Percentiles rank a stretch among this genome's conserved stretches.
Conservation (phyloP, 1,284 basidiomycete genomes). For the Gomphus sp. region DNA sequence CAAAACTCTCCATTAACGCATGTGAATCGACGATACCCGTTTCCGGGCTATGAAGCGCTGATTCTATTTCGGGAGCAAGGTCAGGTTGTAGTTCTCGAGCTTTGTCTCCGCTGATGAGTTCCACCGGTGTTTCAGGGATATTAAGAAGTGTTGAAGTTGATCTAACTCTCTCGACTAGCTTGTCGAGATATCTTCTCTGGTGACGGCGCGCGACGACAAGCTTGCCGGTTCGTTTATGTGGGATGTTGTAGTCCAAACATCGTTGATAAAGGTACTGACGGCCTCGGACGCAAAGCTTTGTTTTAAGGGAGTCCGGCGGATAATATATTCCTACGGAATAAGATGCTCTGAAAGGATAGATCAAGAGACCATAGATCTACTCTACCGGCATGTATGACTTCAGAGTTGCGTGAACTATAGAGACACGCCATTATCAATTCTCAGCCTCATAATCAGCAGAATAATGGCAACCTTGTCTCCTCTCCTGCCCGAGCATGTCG, state of each 20-base stretch:
- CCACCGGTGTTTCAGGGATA: slow-evolving; percentile 45
- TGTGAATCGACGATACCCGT: slow-evolving; percentile 88
- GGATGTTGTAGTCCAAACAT: slow-evolving; percentile 54
- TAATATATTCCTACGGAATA: slow-evolving; percentile 64
- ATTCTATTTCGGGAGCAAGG: slow-evolving; percentile 59
- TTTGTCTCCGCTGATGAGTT: slow-evolving; percentile 64
- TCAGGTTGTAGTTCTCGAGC: slow-evolving; percentile 77
- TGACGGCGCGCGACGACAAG: slow-evolving; percentile 69
- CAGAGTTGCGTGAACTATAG: slow-evolving; percentile 73
- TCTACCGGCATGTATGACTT: slow-evolving; percentile 52
- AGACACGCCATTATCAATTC: not conserved
- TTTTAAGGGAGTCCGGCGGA: slow-evolving; percentile 80
- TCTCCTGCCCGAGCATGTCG: slow-evolving; percentile 51
- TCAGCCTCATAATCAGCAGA: not conserved
- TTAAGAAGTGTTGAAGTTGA: slow-evolving; percentile 23
- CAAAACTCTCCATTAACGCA: slow-evolving; percentile 68
- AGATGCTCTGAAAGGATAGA: not conserved
- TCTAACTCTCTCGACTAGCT: slow-evolving; percentile 43
- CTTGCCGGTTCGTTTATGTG: slow-evolving; percentile 75
- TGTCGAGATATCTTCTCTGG: slow-evolving; percentile 64
- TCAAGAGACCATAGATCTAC: too few relatives aligned
- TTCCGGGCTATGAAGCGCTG: slow-evolving; percentile 74
- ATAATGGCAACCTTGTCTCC: slow-evolving; percentile 55
- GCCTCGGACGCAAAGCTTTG: slow-evolving; percentile 79
- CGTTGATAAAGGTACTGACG: slow-evolving; percentile 78